Base-by-base conservation (phyloP, 106 monocot genomes). In the Alisma plantagoaquatica region DNA sequence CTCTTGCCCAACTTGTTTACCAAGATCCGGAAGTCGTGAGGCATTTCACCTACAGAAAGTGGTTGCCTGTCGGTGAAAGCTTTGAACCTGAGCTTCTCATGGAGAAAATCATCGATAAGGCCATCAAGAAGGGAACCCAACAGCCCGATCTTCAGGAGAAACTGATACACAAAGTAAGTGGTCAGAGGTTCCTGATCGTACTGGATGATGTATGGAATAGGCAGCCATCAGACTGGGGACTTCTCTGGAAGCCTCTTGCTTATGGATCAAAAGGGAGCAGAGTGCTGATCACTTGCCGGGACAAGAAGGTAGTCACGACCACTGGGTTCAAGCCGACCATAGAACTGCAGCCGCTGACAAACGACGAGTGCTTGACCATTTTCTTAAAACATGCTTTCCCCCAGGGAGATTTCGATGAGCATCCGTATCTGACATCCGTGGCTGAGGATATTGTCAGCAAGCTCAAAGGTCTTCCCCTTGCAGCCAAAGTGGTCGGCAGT, bases 401-500 rank as follows among this genome's bases (percentile, higher is more conserved):
- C 24, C 49, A 25, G 10, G 24, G 20, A 15, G 8, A 21, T 15
- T 4, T 25, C 8, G 48, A 43, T 11, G 31, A 38, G 9, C 68
- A 49, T 53, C 52, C 18, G 42, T 19, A 11, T 48, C 64, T 6
- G 28, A 4, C 16, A 66, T 66, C 7, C 46, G 73, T n/a, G n/a
- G n/a, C n/a, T 18, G 51, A 59, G 38, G 53, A 73, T 15, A 73
- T 73, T 25, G 45, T 66, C 16, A 41, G 20, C 21, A 73, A 60
- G 44, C 60, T 57, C 3, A 65, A 53, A 7, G 73, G 73, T 15
- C 53, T 66, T 16, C 73, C 73, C 4, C 22, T 73, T 17, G 66
- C 66, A 27, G 66, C 60, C 5, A 58, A 54, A 2, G 45, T 60
- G 24, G 31, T 73, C 20, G 73, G 66, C 26, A 46, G 53, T 15